Evolutionary conservation across 2,329 filamentous ascomycete genomes (phyloP).

Genomic region (Verticillium zaregamsianum): DNA sequence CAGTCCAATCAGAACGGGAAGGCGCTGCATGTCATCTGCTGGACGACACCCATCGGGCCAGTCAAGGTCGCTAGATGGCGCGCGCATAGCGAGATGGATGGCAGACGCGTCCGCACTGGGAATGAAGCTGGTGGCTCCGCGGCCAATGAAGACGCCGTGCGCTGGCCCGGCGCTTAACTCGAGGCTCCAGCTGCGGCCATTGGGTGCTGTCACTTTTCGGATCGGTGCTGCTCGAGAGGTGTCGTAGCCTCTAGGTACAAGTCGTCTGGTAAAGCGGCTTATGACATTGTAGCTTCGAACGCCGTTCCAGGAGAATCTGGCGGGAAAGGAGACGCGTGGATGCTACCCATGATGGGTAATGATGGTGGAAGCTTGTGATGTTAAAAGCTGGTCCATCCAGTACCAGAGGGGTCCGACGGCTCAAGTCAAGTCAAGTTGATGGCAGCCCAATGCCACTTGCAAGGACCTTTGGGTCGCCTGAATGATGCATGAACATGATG

Average conservation of each 20-base stretch:
- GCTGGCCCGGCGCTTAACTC: conserved; percentile 18
- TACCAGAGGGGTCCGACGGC: too few species aligned
- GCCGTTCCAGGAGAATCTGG: too few species aligned
- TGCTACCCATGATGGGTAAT: too few species aligned
- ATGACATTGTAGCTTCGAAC: too few species aligned
- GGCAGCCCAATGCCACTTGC: background rate
- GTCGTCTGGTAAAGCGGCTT: too few species aligned
- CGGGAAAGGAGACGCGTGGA: too few species aligned
- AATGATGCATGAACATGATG: background rate
- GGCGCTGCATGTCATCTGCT: background rate
- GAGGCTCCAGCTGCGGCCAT: background rate
- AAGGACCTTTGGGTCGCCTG: background rate
- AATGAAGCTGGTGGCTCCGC: conserved; percentile 1
- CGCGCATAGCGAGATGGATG: background rate
- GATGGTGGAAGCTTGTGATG: background rate
- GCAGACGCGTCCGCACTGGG: conserved; percentile 8
- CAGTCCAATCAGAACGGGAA: background rate
- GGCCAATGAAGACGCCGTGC: conserved; percentile 9
- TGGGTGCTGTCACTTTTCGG: conserved; percentile 1
- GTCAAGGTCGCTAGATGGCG: background rate
- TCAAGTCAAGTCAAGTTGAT: background rate
- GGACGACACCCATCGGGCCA: background rate
- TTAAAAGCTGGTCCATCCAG: background rate
- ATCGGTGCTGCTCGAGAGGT: background rate
- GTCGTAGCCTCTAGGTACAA: too few species aligned